These are phyloP conservation scores for Mycena rosella DNA, from an alignment of 768 basidiomycete species.

Conservation along the genomic window DNA sequence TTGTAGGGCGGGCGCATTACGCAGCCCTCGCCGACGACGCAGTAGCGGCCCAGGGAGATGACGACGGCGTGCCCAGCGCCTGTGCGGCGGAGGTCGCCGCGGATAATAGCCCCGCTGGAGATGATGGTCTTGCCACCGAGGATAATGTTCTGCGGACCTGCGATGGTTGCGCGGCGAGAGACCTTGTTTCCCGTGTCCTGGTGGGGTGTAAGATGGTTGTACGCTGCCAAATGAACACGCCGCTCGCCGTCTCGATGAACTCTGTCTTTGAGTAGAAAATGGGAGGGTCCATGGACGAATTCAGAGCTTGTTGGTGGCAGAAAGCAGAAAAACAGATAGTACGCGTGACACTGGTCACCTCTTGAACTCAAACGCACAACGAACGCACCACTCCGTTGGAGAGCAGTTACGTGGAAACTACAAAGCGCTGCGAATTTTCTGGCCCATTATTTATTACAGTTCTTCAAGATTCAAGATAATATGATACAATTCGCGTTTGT, in stretches of 20 bases:
- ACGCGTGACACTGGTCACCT: neutral
- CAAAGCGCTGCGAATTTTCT: no score
- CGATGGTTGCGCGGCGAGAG: slow-evolving; percentile 90
- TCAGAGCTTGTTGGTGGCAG: neutral
- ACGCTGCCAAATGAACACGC: neutral
- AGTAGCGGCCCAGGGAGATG: slow-evolving; percentile 94
- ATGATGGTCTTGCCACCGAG: slow-evolving; percentile 98
- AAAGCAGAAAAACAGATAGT: neutral
- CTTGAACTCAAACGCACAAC: no score
- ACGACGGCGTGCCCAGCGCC: slow-evolving; percentile 95
- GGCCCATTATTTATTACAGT: no score
- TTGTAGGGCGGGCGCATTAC: slow-evolving; percentile 93
- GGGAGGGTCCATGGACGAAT: slow-evolving; percentile 69
- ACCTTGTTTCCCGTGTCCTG: slow-evolving; percentile 98
- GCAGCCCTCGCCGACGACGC: slow-evolving; percentile 89
- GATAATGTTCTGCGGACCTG: slow-evolving; percentile 96
- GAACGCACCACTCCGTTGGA: no score
- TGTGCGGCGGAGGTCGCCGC: slow-evolving; percentile 92
- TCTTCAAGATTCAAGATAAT: no score
- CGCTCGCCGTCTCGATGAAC: slow-evolving; percentile 87
- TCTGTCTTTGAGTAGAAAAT: slow-evolving; percentile 86
- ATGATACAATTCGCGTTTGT: no score
- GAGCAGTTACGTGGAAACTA: no score
- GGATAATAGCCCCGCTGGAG: slow-evolving; percentile 88
- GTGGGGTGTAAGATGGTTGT: neutral